Evolutionary conservation across 768 basidiomycete genomes (phyloP), one percentile per base, ranked within the genome.

Genomic region (Saitozyma podzolica): DNA sequence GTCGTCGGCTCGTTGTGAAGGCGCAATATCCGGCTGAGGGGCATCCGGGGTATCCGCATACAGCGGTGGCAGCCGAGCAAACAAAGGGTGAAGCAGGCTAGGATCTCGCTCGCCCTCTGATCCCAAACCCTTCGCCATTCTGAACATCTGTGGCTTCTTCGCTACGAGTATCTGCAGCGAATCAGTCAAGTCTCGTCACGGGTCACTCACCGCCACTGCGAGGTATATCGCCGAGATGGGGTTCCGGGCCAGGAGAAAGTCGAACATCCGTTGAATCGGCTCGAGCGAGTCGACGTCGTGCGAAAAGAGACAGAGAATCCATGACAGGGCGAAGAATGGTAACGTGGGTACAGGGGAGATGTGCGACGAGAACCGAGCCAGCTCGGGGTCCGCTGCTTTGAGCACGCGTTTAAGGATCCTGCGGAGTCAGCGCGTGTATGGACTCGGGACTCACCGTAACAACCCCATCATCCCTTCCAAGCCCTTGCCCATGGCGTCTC

Each of bases 231-330:
- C 83, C 0, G 84, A 83, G 39, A 92, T 85, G 9, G 93, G 93
- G 29, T 91, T 91, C 42, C 92, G 84, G 65, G 86, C 86, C 11
- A 97, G 81, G 9, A 96, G 80, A 74, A 87, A 97, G 79, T 97
- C 93, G 78, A 95, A 97, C 52, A 92, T 86, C 65, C 92, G 89
- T 75, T 95, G 92, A 37, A 92, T 89, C 45, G 93, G 86, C 6
- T 88, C 85, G n/a, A 95, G 84, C 2, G 89, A 90, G 8, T 93
- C 91, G 60, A 92, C 84, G 69, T 96, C 92, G 77, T 97, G 93
- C 10, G 93, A 87, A 81, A 97, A 92, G 40, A 95, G 84, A 0
- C 92, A 95, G 41, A 97, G 82, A 40, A 96, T 85, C 80, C 92
- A 90, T 5, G 92, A 90, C 16, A 97, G 84, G 0, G 92, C 90